A percentile compares a stretch with the other conserved stretches of the same genome.
Evolutionary conservation across 2,329 filamentous ascomycete species (phyloP).

Genomic region (Parafenestella ontariensis): DNA sequence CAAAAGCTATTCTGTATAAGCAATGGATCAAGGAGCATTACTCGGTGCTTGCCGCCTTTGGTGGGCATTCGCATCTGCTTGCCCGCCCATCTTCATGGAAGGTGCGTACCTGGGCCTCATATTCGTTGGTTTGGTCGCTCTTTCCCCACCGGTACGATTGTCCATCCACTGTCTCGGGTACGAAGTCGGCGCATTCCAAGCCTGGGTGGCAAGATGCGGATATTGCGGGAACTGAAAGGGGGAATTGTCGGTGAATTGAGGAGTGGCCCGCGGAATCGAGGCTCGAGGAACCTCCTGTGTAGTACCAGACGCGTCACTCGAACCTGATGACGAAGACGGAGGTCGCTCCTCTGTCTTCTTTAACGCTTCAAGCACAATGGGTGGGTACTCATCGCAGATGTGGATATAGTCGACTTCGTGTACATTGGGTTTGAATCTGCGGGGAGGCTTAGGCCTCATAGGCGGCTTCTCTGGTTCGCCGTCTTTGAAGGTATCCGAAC

Average conservation of each 20-base stretch:
- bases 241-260: constrained; percentile 5
- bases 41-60: constrained; percentile 23
- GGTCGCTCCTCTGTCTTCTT: constrained; percentile 6
- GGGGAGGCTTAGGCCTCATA: background rate
- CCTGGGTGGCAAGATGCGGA: constrained; percentile 4
- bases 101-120: constrained; percentile 27
- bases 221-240: constrained; percentile 18
- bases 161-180: constrained; percentile 22
- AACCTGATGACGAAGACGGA: constrained; percentile 15
- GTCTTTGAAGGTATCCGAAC: constrained; percentile 3
- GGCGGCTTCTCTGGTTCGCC: background rate
- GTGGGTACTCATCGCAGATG: constrained; percentile 30
- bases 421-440: background rate
- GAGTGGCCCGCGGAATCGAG: constrained; percentile 21
- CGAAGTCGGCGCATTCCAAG: constrained; percentile 15
- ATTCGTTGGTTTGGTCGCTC: too few relatives aligned
- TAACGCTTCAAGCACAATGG: constrained; percentile 19
- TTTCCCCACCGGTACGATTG: constrained; percentile 1
- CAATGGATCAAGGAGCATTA: constrained; percentile 27
- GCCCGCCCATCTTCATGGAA: constrained; percentile 11
- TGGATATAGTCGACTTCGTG: constrained; percentile 27
- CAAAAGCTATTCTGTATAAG: constrained; percentile 18
- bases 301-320: constrained; percentile 11
- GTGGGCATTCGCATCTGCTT: constrained; percentile 11
- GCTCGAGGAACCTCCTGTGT: constrained; percentile 30